Evolutionary conservation across 73 alveolate species (phyloP).

Genomic region (Symbiodinium natans): DNA sequence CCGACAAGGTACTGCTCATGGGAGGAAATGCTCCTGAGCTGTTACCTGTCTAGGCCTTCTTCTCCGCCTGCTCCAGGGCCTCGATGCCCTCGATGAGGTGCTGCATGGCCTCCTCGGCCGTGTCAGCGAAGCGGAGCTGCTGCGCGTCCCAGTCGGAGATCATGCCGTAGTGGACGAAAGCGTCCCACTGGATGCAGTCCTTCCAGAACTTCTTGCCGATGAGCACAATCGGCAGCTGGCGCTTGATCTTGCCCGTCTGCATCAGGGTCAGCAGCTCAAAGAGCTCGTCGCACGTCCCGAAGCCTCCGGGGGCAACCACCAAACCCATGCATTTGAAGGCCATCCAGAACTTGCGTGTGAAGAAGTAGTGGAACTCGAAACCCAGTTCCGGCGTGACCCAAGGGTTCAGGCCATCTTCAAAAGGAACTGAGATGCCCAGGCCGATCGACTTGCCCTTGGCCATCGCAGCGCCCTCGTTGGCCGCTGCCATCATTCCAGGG

Average conservation of each 20-base stretch:
- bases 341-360: slow-evolving; percentile 94
- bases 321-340: slow-evolving; percentile 92
- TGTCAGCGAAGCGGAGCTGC: slow-evolving; percentile 87
- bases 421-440: slow-evolving; percentile 60
- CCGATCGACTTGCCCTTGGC: slow-evolving; percentile 70
- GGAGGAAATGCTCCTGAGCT: not conserved
- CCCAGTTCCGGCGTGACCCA: slow-evolving; percentile 76
- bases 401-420: slow-evolving; percentile 73
- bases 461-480: slow-evolving; percentile 61
- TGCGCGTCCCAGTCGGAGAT: slow-evolving; percentile 30
- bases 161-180: not conserved
- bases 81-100: slow-evolving; percentile 50
- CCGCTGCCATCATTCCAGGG: slow-evolving; percentile 89
- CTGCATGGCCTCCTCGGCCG: slow-evolving; percentile 83
- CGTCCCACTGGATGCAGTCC: slow-evolving; percentile 65
- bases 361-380: slow-evolving; percentile 93
- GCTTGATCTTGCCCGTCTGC: slow-evolving; percentile 94
- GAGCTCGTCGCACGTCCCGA: slow-evolving; percentile 86
- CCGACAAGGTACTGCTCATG: too few relatives aligned
- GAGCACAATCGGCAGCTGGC: slow-evolving; percentile 84
- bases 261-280: slow-evolving; percentile 82
- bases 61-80: slow-evolving; percentile 17
- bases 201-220: slow-evolving; percentile 88
- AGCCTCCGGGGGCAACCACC: slow-evolving; percentile 92
- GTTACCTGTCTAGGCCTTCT: too few relatives aligned